Percentiles rank a stretch among this genome's conserved stretches.
phyloP scores from a whole-genome alignment of 805 yeast species.

The Candida vartiovaarae region DNA sequence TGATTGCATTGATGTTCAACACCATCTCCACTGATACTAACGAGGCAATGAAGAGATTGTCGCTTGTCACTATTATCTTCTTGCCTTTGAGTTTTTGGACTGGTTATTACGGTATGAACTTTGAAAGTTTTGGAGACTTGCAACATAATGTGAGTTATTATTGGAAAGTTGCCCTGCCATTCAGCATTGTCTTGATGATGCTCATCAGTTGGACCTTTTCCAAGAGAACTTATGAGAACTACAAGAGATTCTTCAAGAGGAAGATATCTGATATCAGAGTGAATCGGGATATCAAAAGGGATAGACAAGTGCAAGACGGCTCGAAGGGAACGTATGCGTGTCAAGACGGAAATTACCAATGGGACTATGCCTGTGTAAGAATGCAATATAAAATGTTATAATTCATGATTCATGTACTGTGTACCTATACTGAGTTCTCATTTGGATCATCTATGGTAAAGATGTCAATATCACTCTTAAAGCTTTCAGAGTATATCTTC shows the following conservation, averaged over 20 bases:
- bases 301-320: neutral
- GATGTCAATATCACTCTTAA: slow-evolving; percentile 20
- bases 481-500: slow-evolving; percentile 19
- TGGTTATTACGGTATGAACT: slow-evolving; percentile 50
- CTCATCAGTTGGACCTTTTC: slow-evolving; percentile 29
- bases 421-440: slow-evolving; percentile 4
- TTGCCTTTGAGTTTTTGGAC: slow-evolving; percentile 54
- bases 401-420: too few relatives aligned
- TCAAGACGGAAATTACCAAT: too few relatives aligned
- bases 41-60: slow-evolving; percentile 45
- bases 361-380: too few relatives aligned
- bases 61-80: slow-evolving; percentile 51
- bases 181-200: slow-evolving; percentile 29
- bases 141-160: slow-evolving; percentile 23
- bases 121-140: slow-evolving; percentile 30
- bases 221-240: slow-evolving; percentile 6
- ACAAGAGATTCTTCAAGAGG: slow-evolving; percentile 5
- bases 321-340: too few relatives aligned
- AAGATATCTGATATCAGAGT: slow-evolving; percentile 5
- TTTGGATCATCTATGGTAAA: slow-evolving; percentile 21
- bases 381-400: too few relatives aligned
- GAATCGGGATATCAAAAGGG: slow-evolving; percentile 7
- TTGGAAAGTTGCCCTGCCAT: slow-evolving; percentile 29
- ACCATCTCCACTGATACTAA: slow-evolving; percentile 50
- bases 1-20: slow-evolving; percentile 47